Evolutionary conservation across 2,329 filamentous ascomycete species (phyloP), one percentile per base, ranked within the genome.

Genomic region (Cladosporium sp.): DNA sequence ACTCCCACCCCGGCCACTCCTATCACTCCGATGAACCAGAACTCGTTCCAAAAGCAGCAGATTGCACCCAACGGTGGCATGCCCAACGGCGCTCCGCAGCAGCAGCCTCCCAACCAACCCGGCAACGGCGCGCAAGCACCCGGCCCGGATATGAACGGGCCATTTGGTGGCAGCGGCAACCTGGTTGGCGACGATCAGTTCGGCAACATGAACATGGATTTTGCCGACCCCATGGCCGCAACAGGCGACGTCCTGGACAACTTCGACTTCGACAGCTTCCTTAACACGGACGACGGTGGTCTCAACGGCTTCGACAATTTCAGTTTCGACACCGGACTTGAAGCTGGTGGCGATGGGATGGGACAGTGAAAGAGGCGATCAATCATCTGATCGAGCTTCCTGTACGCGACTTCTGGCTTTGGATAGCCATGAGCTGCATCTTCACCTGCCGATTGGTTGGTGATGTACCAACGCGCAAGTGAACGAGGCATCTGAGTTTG

Each of bases 201-300:
- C 51, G 53, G 54, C 49, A 62, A 60, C 52, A 66, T 70, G 52
- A 69, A 65, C 42, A 63, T 74, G 46, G 68, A 70, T 51, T 70
- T 75, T 56, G 66, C 63, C 44, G 56, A 59, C 61, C 35, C 35
- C 66, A 74, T 53, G 76, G 75, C 34, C 22, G 35, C 14, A 14
- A 43, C 74, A 72, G 53, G 78, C 79, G 74, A 89, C 82, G 77
- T 87, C 77, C 74, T 82, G 73, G 61, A 83, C 73, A 70, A 78
- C 78, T 85, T 85, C 65, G 81, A 85, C 66, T 85, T 85, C 65
- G 82, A 85, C 63, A 81, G 78, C 13, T 85, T 85, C 71, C 71
- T 85, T 61, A 80, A 77, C 28, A 71, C 70, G 38, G 72, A 73
- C 37, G 78, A 78, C 58, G 62, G 58, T 35, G 66, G 60, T 9